These are phyloP conservation scores for Vigna mungo DNA, from an alignment of 306 rosid genomes.

Conservation along the genomic window DNA sequence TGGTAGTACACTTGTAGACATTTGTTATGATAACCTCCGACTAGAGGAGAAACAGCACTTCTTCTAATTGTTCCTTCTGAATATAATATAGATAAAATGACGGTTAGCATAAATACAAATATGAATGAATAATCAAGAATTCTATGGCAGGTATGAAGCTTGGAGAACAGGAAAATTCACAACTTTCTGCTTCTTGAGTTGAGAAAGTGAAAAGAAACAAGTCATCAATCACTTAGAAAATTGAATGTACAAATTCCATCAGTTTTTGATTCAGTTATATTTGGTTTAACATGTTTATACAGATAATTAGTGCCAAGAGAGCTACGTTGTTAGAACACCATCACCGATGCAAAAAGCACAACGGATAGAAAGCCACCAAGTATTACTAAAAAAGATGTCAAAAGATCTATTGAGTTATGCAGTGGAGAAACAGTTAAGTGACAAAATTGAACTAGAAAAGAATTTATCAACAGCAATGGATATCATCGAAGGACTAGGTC, in stretches of 20 bases:
- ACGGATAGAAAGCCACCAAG: slow-evolving; percentile 5
- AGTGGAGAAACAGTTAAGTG: neutral
- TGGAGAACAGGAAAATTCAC: slow-evolving; percentile 12
- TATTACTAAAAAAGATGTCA: neutral
- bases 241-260: slow-evolving; percentile 11
- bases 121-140: slow-evolving; percentile 6
- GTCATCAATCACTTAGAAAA: neutral
- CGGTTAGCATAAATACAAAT: slow-evolving; percentile 22
- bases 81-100: neutral
- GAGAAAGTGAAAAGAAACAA: neutral
- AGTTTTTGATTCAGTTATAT: slow-evolving; percentile 10
- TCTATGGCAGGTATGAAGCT: slow-evolving; percentile 1
- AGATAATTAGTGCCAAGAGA: slow-evolving; percentile 13
- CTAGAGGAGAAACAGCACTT: neutral
- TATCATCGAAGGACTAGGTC: neutral
- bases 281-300: neutral
- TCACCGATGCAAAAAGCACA: neutral
- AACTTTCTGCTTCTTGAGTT: slow-evolving; percentile 12
- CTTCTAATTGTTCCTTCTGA: slow-evolving; percentile 28
- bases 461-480: neutral
- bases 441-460: neutral
- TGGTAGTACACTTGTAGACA: slow-evolving; percentile 1
- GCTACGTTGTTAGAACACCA: neutral
- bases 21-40: neutral
- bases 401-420: neutral